Base-by-base conservation (phyloP, 768 basidiomycete species). In the Xerocomus potaroensis region DNA sequence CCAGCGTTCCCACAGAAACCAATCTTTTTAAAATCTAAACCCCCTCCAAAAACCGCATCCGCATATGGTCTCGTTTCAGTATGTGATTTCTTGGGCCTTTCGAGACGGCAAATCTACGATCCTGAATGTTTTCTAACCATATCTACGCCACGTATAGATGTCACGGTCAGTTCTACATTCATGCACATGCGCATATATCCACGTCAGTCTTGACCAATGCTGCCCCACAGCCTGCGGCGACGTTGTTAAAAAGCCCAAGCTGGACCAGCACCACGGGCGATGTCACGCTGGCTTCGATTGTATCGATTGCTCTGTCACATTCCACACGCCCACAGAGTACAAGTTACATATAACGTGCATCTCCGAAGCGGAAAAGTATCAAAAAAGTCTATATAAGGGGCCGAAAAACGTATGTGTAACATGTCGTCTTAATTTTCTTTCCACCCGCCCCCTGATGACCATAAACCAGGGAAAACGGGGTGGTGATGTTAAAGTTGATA, bases 281-380 rank as follows among this genome's bases (percentile, higher is more conserved):
- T 91, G 87, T 58, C 70, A 81, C 45, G 56, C 77, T 2, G 78
- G 83, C 7, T 87, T 89, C 56, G 87, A 87, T 58, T 90, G 88
- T 61, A 80, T 91, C 60, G 92, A 96, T 61, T 96, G 92, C 66
- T 84, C 81, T n/a, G 85, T 75, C 41, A 86, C 87, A 0, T 96
- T 95, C 68, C 70, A 78, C 21, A 75, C 77, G 7, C 87, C 89
- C 3, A 72, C 73, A 8, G 81, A 91, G 49, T 95, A 82, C 73
- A 91, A 90, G 66, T 70, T 68, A 0, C 88, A 96, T 62, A 93
- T 87, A 9, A 72, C 78, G 24, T 96, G 93, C 64, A 82, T 96
- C 35, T 82, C 77, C 50, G 93, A 96, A 67, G 93, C 89, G 3
- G 89, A 96, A 66, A 96, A 95, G 64, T 95, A 96, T 60, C 81